Evolutionary conservation across 2,329 filamentous ascomycete genomes (phyloP), one percentile per base, ranked within the genome.

Genomic region (Aspergillus transmontanensis): DNA sequence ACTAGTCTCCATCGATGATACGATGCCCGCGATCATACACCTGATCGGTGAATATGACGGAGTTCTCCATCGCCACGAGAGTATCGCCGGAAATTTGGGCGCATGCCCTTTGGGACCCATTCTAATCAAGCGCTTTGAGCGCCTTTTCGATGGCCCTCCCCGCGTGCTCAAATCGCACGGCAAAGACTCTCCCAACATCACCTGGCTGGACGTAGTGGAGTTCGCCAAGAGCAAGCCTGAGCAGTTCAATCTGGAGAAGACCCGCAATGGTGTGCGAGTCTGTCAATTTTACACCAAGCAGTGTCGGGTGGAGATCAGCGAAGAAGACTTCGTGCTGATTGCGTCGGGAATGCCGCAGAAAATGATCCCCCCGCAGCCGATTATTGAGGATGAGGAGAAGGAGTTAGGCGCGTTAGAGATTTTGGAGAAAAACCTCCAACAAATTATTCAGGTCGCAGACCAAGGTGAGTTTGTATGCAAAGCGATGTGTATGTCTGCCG

Each of bases 311-410:
- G 92, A 96, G 79, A 94, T 97, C 65, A 89, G 88, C 21, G 92
- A 96, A 76, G 92, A 96, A 75, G 93, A 97, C 74, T 96, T 90
- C 83, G 86, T 93, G 48, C 81, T 96, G 68, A 94, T 96, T 68
- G 88, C 89, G 60, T 94, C 91, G 45, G 92, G 93, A 32, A 91
- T 92, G 68, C 87, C 94, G 12, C 91, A 96, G 76, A 89, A 92
- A 73, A 86, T 93, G 78, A 92, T 93, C 21, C 90, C 92, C 2
- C 89, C 90, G 16, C 88, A 94, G 66, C 92, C 92, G 0, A 89
- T 95, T 56, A 87, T 91, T 63, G 92, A 96, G 73, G 93, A 96
- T 73, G 93, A 96, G 78, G 88, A 90, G 73, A 92, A 93, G 68
- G 93, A 97, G 75, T 78, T 96, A 43, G 92, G 89, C 14, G 94